Conservation (phyloP, 495 filamentous ascomycete genomes). For the Gamarada debralockiae region DNA sequence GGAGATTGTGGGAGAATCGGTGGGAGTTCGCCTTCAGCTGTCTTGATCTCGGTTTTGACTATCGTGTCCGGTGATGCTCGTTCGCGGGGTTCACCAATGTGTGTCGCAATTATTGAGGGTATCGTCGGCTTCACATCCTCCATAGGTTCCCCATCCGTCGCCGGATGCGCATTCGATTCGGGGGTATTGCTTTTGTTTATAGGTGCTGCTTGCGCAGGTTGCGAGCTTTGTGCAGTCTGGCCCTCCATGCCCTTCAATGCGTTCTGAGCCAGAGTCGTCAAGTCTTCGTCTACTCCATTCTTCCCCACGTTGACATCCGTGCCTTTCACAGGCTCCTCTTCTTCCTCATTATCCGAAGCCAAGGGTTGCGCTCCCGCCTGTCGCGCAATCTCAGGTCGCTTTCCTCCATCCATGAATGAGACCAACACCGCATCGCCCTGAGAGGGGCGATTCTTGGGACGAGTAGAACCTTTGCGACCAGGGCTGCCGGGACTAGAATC, state of each 20-base stretch:
- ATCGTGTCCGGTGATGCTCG: conserved; percentile 3
- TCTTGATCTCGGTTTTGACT: conserved; percentile 11
- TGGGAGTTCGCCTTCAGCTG: conserved; percentile 35
- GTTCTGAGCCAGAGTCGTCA: conserved; percentile 25
- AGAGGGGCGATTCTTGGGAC: conserved; percentile 11
- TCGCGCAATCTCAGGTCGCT: conserved; percentile 40
- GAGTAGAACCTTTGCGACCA: conserved; percentile 14
- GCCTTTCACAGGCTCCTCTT: conserved; percentile 35
- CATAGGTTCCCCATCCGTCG: conserved; percentile 17
- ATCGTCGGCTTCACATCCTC: conserved; percentile 23
- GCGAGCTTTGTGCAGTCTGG: conserved; percentile 17
- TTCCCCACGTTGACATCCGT: conserved; percentile 21
- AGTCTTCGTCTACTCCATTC: conserved; percentile 18
- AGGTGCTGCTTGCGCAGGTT: conserved; percentile 20
- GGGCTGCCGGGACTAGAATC: conserved; percentile 9
- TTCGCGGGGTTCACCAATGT: neutral
- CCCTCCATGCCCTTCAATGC: conserved; percentile 9
- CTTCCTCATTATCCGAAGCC: conserved; percentile 35
- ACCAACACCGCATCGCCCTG: conserved; percentile 55
- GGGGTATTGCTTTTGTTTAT: conserved; percentile 11
- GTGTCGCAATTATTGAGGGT: conserved; percentile 13
- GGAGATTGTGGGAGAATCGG: conserved; percentile 46
- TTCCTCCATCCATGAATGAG: conserved; percentile 44
- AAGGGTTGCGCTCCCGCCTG: conserved; percentile 36
- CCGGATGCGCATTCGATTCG: conserved; percentile 18